A percentile compares a stretch with the other conserved stretches of the same genome.
These are phyloP conservation scores for Daedaleopsis nitida DNA, from an alignment of 768 basidiomycete species.

Conservation along the genomic window DNA sequence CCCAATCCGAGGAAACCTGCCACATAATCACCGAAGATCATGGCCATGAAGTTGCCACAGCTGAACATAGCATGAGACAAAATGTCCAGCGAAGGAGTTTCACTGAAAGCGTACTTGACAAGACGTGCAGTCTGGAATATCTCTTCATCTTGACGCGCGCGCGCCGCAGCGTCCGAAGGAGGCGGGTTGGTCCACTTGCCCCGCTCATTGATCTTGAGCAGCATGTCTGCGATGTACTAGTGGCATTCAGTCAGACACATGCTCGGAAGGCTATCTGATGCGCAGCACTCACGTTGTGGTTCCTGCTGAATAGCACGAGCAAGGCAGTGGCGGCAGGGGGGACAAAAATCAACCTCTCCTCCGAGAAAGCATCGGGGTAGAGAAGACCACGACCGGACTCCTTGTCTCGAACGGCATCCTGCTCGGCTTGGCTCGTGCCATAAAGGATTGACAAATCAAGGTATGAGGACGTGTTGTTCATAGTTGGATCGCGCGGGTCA, in stretches of 20 bases:
- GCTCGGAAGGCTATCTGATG: background rate
- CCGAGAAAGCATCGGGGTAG: constrained; percentile 55
- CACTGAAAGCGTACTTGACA: constrained; percentile 41
- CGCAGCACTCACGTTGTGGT: constrained; percentile 51
- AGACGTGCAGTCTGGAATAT: constrained; percentile 59
- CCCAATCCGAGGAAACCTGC: constrained; percentile 56
- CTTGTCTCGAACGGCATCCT: constrained; percentile 49
- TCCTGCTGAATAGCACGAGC: constrained; percentile 56
- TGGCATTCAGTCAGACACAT: background rate
- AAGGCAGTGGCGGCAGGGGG: constrained; percentile 56
- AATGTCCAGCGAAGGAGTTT: background rate
- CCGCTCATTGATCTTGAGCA: constrained; percentile 58
- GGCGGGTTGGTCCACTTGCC: constrained; percentile 47
- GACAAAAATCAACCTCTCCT: constrained; percentile 52
- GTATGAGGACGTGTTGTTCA: constrained; percentile 58
- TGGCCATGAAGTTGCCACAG: constrained; percentile 56
- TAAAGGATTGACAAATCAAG: constrained; percentile 60
- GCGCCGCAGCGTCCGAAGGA: constrained; percentile 19
- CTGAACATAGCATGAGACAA: constrained; percentile 6
- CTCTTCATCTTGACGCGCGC: constrained; percentile 49
- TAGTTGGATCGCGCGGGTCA: constrained; percentile 40
- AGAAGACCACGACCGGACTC: constrained; percentile 49
- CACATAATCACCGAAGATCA: constrained; percentile 61
- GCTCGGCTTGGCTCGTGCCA: constrained; percentile 45
- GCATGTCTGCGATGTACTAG: constrained; percentile 54